Base-by-base conservation (phyloP, 805 yeast genomes). In the Kodamaea lidongshanica region DNA sequence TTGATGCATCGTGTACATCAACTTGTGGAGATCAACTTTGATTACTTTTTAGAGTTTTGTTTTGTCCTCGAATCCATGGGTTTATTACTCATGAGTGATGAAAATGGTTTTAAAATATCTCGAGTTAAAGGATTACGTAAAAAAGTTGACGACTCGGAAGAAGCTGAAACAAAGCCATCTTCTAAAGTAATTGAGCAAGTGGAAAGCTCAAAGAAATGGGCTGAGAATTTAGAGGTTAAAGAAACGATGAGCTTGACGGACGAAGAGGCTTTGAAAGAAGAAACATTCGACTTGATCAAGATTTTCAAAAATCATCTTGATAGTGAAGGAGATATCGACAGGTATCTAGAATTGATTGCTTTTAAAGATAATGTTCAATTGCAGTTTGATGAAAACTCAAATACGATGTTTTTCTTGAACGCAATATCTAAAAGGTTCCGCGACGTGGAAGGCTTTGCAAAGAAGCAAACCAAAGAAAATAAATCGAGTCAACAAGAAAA, bases 381-480 rank as follows among this genome's bases (percentile, higher is more conserved):
- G 9, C 56, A 45, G 14, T 51, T 46, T 19, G 46, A 42, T 16
- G 27, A 20, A 25, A 20, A 15, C 4, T 25, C 8, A 19, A 19
- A 19, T n/a, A 42, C 48, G 10, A 46, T 44, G 23, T 63, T 63
- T 40, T 61, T 64, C 41, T 44, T 56, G 30, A 53, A 56, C 30
- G 67, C 68, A 1, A 59, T 87, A 3, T 68, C 77, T 21, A 77
- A 80, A 48, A 64, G 98, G 35, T 88, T 92, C 46, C 3, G 72
- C 33, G 97, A 89, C 48, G 94, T 89, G 29, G 97, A 92, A 51
- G 74, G 79, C 5, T 67, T 88, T 44, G 97, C 97, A 2, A 78
- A 92, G 46, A 82, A 76, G 47, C 67, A 84, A 37, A 84, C 88
- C 34, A 79, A 79, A 46, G 94, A 84, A 42, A 77, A 72, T 42